Conservation (phyloP, 2,329 filamentous ascomycete species). For the Thielaviopsis musarum region DNA sequence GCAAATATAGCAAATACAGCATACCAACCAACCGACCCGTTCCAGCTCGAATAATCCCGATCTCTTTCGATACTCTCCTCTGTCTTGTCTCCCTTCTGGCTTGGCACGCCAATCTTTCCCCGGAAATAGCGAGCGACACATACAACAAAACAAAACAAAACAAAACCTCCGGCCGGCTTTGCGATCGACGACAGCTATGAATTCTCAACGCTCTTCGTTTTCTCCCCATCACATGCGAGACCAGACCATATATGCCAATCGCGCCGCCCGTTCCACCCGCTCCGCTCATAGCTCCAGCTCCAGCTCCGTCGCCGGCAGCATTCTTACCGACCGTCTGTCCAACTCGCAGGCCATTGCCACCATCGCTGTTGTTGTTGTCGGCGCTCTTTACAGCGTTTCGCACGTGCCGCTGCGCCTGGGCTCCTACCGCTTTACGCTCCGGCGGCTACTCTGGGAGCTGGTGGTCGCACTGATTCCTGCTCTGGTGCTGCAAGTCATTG, state of each 20-base stretch:
- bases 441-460: constrained; percentile 7
- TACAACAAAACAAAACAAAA: too few species aligned
- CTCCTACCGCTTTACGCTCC: constrained; percentile 3
- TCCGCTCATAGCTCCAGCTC: neutral
- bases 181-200: constrained; percentile 3
- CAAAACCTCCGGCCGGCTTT: neutral
- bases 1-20: too few species aligned
- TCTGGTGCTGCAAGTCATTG: constrained; percentile 4
- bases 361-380: neutral
- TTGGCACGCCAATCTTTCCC: neutral
- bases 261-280: neutral
- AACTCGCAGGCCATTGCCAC: constrained; percentile 2
- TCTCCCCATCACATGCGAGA: constrained; percentile 10
- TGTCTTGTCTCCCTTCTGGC: neutral
- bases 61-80: neutral
- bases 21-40: too few species aligned
- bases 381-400: neutral
- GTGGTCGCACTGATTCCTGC: constrained; percentile 3
- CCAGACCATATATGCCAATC: constrained; percentile 8
- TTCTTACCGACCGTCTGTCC: constrained; percentile 1
- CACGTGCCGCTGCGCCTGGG: constrained; percentile 5
- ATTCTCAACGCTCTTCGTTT: constrained; percentile 9
- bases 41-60: too few species aligned
- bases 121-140: neutral
- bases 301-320: neutral